Evolutionary conservation across 169 alveolate species (phyloP).

Genomic region (Plasmodium adleri): DNA sequence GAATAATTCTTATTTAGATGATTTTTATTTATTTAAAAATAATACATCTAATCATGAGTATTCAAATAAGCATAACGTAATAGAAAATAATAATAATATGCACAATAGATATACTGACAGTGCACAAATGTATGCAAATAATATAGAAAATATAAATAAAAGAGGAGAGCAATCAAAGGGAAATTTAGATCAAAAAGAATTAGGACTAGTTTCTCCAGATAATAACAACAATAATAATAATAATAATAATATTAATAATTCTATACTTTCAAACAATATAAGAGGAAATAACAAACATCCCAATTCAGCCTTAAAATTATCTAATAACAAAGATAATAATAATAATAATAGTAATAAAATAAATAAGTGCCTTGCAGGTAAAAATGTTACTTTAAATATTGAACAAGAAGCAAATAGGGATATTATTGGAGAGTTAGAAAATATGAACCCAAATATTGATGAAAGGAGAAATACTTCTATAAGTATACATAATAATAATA

Average conservation of each 20-base stretch:
- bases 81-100: not conserved
- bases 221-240: not conserved
- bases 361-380: not conserved
- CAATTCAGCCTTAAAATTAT: too few relatives aligned
- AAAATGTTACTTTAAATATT: not conserved
- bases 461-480: not conserved
- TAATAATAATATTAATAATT: not conserved
- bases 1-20: slow-evolving; percentile 5
- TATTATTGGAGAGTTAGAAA: too few relatives aligned
- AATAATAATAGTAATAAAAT: not conserved
- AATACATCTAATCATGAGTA: slow-evolving; percentile 2
- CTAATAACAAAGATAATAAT: not conserved
- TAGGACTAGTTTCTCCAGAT: not conserved
- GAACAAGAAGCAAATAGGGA: too few relatives aligned
- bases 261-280: not conserved
- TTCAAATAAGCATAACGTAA: not conserved
- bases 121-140: not conserved
- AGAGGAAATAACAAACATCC: too few relatives aligned
- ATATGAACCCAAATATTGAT: not conserved
- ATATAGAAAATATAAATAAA: not conserved
- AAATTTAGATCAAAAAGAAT: too few relatives aligned
- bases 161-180: too few relatives aligned
- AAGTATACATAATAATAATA: too few relatives aligned
- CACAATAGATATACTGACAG: not conserved
- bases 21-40: not conserved